These are phyloP conservation scores for Eucalyptus marginata DNA, from an alignment of 345 rosid genomes.

Conservation along the genomic window DNA sequence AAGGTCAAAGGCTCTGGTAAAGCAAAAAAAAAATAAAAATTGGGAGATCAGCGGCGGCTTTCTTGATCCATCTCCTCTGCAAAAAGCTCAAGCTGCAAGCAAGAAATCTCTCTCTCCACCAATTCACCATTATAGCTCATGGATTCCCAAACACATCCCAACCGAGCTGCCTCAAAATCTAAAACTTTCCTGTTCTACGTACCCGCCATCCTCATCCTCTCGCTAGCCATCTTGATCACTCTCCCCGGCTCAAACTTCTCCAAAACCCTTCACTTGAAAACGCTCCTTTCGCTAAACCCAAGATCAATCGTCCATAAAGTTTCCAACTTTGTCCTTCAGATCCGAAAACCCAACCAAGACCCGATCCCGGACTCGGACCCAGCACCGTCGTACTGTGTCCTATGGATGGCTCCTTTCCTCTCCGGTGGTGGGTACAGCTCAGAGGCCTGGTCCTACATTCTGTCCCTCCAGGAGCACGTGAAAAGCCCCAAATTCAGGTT, in stretches of 20 bases:
- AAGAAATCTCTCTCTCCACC: neutral
- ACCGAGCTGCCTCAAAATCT: conserved; percentile 2
- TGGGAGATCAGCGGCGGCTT: neutral
- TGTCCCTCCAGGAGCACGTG: conserved; percentile 29
- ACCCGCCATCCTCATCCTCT: conserved; percentile 24
- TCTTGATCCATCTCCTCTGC: neutral
- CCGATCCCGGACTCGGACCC: neutral
- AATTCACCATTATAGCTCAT: neutral
- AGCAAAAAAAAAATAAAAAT: neutral
- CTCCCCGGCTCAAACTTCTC: conserved; percentile 19
- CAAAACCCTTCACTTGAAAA: conserved; percentile 20
- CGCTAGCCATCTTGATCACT: conserved; percentile 22
- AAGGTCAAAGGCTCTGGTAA: neutral
- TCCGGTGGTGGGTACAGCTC: conserved; percentile 95
- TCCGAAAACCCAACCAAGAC: neutral
- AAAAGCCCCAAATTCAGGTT: conserved; percentile 33
- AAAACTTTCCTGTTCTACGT: conserved; percentile 16
- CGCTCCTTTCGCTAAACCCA: conserved; percentile 16
- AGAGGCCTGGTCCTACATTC: conserved; percentile 76
- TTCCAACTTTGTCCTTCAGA: neutral
- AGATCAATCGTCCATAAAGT: conserved; percentile 8
- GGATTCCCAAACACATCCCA: neutral
- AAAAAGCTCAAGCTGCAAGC: neutral
- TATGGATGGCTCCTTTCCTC: conserved; percentile 93
- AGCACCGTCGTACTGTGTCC: conserved; percentile 37